Percentiles rank a stretch among this genome's conserved stretches.
Evolutionary conservation across 2,329 filamentous ascomycete genomes (phyloP).

Genomic region (Pseudocercospora vitis): DNA sequence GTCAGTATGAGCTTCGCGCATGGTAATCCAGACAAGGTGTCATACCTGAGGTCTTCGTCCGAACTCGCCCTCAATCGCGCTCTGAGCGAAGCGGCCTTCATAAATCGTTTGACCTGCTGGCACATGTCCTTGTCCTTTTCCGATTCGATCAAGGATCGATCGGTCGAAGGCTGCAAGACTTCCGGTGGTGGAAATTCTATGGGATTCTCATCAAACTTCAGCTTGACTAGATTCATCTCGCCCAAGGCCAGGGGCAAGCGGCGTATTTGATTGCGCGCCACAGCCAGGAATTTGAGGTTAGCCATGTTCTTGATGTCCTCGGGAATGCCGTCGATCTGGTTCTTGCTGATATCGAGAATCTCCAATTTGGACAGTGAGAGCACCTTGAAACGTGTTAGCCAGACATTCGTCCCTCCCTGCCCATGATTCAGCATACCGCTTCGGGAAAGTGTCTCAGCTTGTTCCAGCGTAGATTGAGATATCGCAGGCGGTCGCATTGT

Average conservation of each 20-base stretch:
- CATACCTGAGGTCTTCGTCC: slow-evolving; percentile 33
- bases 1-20: slow-evolving; percentile 7
- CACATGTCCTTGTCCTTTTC: slow-evolving; percentile 62
- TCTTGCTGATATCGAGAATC: slow-evolving; percentile 88
- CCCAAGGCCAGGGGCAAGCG: slow-evolving; percentile 80
- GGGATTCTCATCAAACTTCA: slow-evolving; percentile 88
- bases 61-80: slow-evolving; percentile 30
- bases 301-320: slow-evolving; percentile 76
- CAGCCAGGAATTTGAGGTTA: slow-evolving; percentile 83
- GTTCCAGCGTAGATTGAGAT: slow-evolving; percentile 78
- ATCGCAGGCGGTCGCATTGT: slow-evolving; percentile 74
- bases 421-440: slow-evolving; percentile 54
- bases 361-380: slow-evolving; percentile 84
- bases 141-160: slow-evolving; percentile 51
- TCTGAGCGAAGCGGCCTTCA: slow-evolving; percentile 47
- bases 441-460: slow-evolving; percentile 66
- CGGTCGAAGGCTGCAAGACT: slow-evolving; percentile 35
- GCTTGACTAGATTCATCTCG: slow-evolving; percentile 87
- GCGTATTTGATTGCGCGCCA: slow-evolving; percentile 83
- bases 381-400: slow-evolving; percentile 56
- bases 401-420: neutral
- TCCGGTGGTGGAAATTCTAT: slow-evolving; percentile 69
- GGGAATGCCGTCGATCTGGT: slow-evolving; percentile 76
- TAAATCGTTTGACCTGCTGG: slow-evolving; percentile 59
- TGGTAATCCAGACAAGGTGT: neutral